Conservation (phyloP, 2,329 filamentous ascomycete species). For the Drechslerella stenobrocha region DNA sequence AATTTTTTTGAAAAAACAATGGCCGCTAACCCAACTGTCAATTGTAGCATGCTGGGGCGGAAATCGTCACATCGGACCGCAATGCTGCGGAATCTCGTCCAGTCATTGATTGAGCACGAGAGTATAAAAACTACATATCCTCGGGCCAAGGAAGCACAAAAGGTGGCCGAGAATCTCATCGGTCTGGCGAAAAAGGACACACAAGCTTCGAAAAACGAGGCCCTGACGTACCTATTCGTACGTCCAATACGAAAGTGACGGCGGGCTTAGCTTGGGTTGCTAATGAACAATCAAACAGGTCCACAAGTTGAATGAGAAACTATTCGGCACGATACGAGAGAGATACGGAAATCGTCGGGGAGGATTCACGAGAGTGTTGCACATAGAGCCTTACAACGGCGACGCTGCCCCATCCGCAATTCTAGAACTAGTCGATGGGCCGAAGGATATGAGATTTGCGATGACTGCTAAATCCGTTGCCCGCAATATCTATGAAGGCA, state of each 20-base stretch:
- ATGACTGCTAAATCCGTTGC: slow-evolving; percentile 86
- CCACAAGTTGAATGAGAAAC: slow-evolving; percentile 71
- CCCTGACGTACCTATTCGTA: slow-evolving; percentile 85
- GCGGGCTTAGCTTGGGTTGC: no score
- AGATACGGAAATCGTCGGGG: slow-evolving; percentile 80
- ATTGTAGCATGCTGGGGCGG: slow-evolving; percentile 67
- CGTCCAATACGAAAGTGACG: no score
- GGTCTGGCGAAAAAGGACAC: slow-evolving; percentile 93
- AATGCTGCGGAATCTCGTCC: slow-evolving; percentile 91
- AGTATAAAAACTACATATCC: slow-evolving; percentile 91
- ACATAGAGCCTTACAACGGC: slow-evolving; percentile 82
- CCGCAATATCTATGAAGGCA: slow-evolving; percentile 63
- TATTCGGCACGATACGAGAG: slow-evolving; percentile 78
- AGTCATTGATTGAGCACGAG: slow-evolving; percentile 89
- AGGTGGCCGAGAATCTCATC: slow-evolving; percentile 89
- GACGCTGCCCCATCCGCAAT: slow-evolving; percentile 90
- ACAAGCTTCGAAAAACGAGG: slow-evolving; percentile 72
- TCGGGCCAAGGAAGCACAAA: slow-evolving; percentile 96
- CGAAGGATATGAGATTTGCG: slow-evolving; percentile 89
- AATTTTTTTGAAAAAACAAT: no score
- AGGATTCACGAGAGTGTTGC: slow-evolving; percentile 91
- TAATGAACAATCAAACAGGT: slow-evolving; percentile 4
- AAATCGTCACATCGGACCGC: slow-evolving; percentile 85
- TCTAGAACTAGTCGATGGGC: slow-evolving; percentile 91
- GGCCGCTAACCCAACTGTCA: not conserved